A percentile compares a stretch with the other conserved stretches of the same genome.
phyloP scores from a whole-genome alignment of 257 asterid species.

The Linderniella brevidens region DNA sequence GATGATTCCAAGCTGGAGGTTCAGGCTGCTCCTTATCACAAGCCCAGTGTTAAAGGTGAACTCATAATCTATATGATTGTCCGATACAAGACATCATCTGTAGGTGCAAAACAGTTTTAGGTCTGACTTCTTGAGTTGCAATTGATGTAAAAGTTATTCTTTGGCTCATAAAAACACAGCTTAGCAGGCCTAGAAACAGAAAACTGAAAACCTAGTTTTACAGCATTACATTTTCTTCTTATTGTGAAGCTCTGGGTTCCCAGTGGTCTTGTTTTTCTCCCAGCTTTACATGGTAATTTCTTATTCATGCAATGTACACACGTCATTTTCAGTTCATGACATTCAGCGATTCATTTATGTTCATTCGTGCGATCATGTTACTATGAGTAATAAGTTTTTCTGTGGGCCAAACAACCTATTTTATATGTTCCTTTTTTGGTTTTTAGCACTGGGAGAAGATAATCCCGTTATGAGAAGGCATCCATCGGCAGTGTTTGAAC shows the following conservation, averaged over 20 bases:
- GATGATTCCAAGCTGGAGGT: slow-evolving; percentile 45
- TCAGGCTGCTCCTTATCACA: slow-evolving; percentile 20
- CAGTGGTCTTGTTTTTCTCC: background rate
- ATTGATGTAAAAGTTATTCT: slow-evolving; percentile 2
- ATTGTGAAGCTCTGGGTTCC: too few species aligned
- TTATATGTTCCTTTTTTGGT: background rate
- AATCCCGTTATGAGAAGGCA: slow-evolving; percentile 39
- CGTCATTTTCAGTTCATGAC: too few species aligned
- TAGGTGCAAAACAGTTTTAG: background rate
- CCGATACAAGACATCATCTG: slow-evolving; percentile 11
- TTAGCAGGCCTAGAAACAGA: too few species aligned
- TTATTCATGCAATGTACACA: too few species aligned
- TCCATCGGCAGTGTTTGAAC: slow-evolving; percentile 35
- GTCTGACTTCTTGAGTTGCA: slow-evolving; percentile 6
- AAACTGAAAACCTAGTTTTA: too few species aligned
- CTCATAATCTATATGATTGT: slow-evolving; percentile 8
- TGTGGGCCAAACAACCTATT: background rate
- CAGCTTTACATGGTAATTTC: background rate
- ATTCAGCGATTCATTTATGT: background rate
- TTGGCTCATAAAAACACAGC: background rate
- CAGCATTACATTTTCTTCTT: too few species aligned
- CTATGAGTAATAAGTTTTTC: slow-evolving; percentile 1
- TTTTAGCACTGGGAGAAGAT: slow-evolving; percentile 32
- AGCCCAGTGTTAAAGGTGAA: slow-evolving; percentile 18
- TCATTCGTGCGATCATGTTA: background rate